Evolutionary conservation across 2,329 filamentous ascomycete species (phyloP), one percentile per base, ranked within the genome.

Genomic region (Talaromyces sp.): DNA sequence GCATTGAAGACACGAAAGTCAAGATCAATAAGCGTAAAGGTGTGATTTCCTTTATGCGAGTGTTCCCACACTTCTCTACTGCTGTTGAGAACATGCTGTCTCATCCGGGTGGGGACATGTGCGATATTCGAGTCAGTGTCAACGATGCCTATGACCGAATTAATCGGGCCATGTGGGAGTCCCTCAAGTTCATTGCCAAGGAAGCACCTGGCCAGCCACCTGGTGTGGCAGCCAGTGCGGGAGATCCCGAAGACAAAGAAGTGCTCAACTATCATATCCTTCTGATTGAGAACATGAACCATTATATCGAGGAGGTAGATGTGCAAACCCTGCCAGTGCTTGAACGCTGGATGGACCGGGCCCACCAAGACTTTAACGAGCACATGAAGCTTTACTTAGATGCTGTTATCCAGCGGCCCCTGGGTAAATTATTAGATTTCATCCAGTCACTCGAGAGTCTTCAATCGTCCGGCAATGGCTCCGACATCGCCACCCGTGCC

Each of bases 21-120:
- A 97, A 97, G 79, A 91, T 97, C 75, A 97, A 96, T 80, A 97
- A 97, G 80, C 88, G 94, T 62, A 97, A 95, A 76, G 93, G 94
- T 10, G 90, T 99, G 51, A 97, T 97, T 65, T 87, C 87, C 14
- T 97, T 97, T 72, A 93, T 97, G 78, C 89, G 90, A 59, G 88
- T 93, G 36, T 97, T 97, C 78, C 94, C 93, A 0, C 80, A 87
- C 54, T 97, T 97, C 74, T 86, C 86, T n/a, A 75, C 84, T 1
- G 86, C 89, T 0, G 84, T 97, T 1, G 92, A 97, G 74, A 91
- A 87, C 66, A 92, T 95, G 84, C 81, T 96, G 42, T 76, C 81
- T 0, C 79, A 80, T 16, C 61, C 66, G 1, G 63, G 65, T 17
- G 80, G 86, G 14, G 79, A 83, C 13, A 79, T 82, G 37, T 80